Base-by-base conservation (phyloP, 768 basidiomycete genomes). In the Favolaschia claudopus region DNA sequence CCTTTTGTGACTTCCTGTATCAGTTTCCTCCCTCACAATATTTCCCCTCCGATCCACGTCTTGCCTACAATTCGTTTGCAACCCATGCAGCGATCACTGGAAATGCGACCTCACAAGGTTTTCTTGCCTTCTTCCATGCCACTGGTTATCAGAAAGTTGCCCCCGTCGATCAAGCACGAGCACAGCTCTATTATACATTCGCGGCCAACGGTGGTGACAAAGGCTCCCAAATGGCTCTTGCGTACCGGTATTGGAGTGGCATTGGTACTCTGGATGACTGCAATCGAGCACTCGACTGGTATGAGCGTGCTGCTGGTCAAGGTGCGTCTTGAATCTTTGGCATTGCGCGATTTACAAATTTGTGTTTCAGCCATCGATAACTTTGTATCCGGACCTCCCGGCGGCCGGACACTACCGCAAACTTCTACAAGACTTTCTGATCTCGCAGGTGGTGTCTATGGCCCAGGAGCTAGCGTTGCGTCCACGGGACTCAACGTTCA, bases 161-260 rank as follows among this genome's bases (percentile, higher is more conserved):
- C 12, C 79, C 84, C 1, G 79, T 87, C 0, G 84, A 92, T 58
- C 89, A 92, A 71, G 88, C 89, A 14, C 88, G 88, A 73, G 95
- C 96, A 0, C 88, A 96, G 61, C 80, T 99, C 0, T 92, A 96
- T 67, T 95, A 95, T 71, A 97, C 96, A 0, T 99, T 99, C 67
- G 89, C 96, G 4, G 95, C 94, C 1, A 88, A 95, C 47, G 89
- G 91, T 2, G 93, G 91, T 0, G 85, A 95, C 74, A 87, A 88
- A 65, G 90, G 91, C 6, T 92, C 96, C 0, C 89, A 95, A 71
- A 95, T 96, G 93, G 87, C 94, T 2, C 79, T 99, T 29, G 97
- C 89, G 0, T 99, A 96, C 73, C 86, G 95, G 25, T 89, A 96
- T 69, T 99, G 95, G 96, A 89, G 92, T 34, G 97, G 97, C 1